Conservation (phyloP, 371 early-diverging fungal species). For the Syncephalastrum monosporum region DNA sequence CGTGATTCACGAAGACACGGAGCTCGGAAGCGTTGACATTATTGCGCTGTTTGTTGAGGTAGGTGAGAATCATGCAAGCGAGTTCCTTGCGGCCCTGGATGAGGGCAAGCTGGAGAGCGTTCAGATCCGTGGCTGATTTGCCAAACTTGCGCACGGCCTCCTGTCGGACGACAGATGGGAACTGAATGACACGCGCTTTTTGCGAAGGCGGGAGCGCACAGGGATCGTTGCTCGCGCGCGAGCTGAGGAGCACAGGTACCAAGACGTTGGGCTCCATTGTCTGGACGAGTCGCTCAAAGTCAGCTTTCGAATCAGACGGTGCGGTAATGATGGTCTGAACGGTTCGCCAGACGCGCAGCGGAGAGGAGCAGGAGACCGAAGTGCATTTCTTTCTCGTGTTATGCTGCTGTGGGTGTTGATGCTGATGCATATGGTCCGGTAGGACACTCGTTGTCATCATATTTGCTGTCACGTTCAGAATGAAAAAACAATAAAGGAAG, state of each 20-base stretch:
- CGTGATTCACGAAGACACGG: constrained; percentile 28
- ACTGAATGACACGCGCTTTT: constrained; percentile 26
- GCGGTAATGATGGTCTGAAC: constrained; percentile 30
- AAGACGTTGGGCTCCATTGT: constrained; percentile 12
- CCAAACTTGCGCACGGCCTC: constrained; percentile 27
- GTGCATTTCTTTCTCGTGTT: constrained; percentile 28
- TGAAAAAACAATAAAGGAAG: constrained; percentile 4
- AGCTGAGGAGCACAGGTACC: constrained; percentile 29
- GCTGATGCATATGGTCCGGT: constrained; percentile 16
- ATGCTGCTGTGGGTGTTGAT: constrained; percentile 8
- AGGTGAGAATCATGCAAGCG: constrained; percentile 4
- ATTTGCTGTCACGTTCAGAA: neutral
- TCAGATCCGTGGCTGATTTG: constrained; percentile 17
- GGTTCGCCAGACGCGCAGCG: constrained; percentile 28
- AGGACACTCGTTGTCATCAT: constrained; percentile 15
- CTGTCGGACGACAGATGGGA: constrained; percentile 13
- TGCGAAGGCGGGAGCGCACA: constrained; percentile 25
- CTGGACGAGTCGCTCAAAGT: constrained; percentile 21
- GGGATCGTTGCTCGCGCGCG: constrained; percentile 30
- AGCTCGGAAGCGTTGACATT: constrained; percentile 10
- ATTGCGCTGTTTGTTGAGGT: constrained; percentile 4
- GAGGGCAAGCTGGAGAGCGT: constrained; percentile 22
- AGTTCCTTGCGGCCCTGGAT: constrained; percentile 1
- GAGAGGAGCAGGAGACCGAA: constrained; percentile 26
- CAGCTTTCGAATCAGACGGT: constrained; percentile 20